Evolutionary conservation across 164 flowering plant species (phyloP), one percentile per base, ranked within the genome.

Genomic region (Santalum album): DNA sequence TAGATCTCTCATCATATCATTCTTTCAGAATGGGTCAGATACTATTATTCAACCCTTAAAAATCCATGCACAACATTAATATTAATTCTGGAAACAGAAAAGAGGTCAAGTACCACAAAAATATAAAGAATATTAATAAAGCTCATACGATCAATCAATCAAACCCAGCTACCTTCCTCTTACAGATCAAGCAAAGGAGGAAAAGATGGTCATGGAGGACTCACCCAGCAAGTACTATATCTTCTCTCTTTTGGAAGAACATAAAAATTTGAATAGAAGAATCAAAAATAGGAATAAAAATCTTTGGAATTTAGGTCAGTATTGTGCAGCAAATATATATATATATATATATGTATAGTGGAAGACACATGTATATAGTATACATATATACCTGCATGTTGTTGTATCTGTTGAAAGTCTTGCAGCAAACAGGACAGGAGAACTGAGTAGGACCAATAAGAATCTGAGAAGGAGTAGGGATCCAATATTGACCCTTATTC

Each of bases 401-500:
- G 70, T 82, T 82, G 75, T 82, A 82, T 66, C 89, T 60, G 58
- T 82, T 82, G 78, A 82, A 82, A 73, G 82, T 76, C 63, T 82
- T 82, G 76, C 44, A 73, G 69, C 90, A 83, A 64, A 83, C 80
- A 56, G 82, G 78, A 63, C 90, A 83, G 35, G 90, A 78, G 72
- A 83, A 83, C 63, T 83, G 90, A 0, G 82, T 80, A 26, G 90
- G 90, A 4, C 90, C 90, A 49, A 78, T 78, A 22, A 83, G 77
- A 64, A 83, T 83, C 78, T 83, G 90, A 42, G 90, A 73, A 56
- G 86, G 86, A 6, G 90, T 77, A 17, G 90, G 90, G 67, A 83
- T 83, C 90, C 90, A 83, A 39, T 80, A 83, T 70, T 78, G 83
- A 14, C 85, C 80, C 60, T 78, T 78, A 62, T 74, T 80, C 25